Evolutionary conservation across 176 grass and related monocot species (phyloP).

Genomic region (Olyra latifolia): DNA sequence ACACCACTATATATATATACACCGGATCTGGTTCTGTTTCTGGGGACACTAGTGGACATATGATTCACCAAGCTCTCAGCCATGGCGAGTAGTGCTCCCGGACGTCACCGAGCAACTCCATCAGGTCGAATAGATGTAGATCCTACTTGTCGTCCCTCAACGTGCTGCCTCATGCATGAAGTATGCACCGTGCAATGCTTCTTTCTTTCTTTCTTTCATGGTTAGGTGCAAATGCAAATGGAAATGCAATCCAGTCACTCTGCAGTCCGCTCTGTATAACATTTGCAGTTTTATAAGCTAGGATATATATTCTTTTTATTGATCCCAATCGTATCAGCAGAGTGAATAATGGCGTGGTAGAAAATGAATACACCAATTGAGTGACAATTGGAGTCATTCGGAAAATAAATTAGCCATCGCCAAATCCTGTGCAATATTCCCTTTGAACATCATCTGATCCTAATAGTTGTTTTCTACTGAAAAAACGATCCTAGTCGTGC

Average conservation of each 20-base stretch:
- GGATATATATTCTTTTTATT: not conserved
- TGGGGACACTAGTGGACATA: slow-evolving; percentile 32
- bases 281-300: not conserved
- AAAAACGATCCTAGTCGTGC: not conserved
- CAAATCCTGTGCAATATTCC: slow-evolving; percentile 16
- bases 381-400: not conserved
- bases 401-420: not conserved
- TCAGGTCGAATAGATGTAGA: slow-evolving; percentile 22
- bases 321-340: not conserved
- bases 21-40: slow-evolving; percentile 42
- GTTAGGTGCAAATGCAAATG: not conserved
- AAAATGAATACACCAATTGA: not conserved
- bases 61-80: slow-evolving; percentile 36
- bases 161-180: not conserved
- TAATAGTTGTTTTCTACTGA: not conserved
- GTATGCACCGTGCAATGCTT: not conserved
- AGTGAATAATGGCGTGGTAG: not conserved
- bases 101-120: slow-evolving; percentile 40
- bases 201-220: not conserved
- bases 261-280: not conserved
- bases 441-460: slow-evolving; percentile 6
- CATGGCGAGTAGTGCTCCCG: slow-evolving; percentile 21
- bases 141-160: slow-evolving; percentile 19
- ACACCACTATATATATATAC: slow-evolving; percentile 36
- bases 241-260: not conserved